Percentiles rank a stretch among this genome's conserved stretches.
phyloP scores from a whole-genome alignment of 2,329 filamentous ascomycete species.

The Penicillium corylophilum region DNA sequence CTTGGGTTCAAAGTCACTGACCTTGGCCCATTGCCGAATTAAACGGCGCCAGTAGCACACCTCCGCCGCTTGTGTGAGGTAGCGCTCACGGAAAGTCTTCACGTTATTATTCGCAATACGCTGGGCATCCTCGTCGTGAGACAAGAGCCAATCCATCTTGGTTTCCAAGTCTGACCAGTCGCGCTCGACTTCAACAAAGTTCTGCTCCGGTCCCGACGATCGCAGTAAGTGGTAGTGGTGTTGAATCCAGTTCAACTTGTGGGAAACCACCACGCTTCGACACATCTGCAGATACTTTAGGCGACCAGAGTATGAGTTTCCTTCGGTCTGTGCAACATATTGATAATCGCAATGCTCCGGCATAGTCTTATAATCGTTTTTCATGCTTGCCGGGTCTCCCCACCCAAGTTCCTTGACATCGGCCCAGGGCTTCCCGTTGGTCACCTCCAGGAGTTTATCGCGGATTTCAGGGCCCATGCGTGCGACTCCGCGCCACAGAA shows the following conservation, averaged over 20 bases:
- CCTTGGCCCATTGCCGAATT: constrained; percentile 31
- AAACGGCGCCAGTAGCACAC: constrained; percentile 52
- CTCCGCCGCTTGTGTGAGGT: constrained; percentile 51
- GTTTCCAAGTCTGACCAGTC: constrained; percentile 56
- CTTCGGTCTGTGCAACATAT: constrained; percentile 51
- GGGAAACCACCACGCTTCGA: constrained; percentile 45
- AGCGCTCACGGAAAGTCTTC: constrained; percentile 47
- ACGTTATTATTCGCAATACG: constrained; percentile 48
- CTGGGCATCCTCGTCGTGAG: constrained; percentile 40
- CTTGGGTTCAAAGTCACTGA: constrained; percentile 33
- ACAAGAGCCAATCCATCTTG: constrained; percentile 38
- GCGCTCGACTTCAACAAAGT: constrained; percentile 45
- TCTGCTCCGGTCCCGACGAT: constrained; percentile 43
- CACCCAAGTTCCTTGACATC: constrained; percentile 40
- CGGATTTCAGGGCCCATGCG: constrained; percentile 36
- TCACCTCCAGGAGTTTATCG: constrained; percentile 31
- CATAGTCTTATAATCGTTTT: constrained; percentile 42
- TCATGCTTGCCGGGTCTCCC: constrained; percentile 31
- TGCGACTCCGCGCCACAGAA: constrained; percentile 47
- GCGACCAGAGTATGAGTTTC: constrained; percentile 49
- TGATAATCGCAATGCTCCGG: constrained; percentile 53
- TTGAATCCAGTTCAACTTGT: constrained; percentile 46
- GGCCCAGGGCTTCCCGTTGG: constrained; percentile 41
- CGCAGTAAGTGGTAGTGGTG: constrained; percentile 46
- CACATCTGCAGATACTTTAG: constrained; percentile 52